Base-by-base conservation (phyloP, 2,329 filamentous ascomycete species). In the Coleophoma cylindrospora region DNA sequence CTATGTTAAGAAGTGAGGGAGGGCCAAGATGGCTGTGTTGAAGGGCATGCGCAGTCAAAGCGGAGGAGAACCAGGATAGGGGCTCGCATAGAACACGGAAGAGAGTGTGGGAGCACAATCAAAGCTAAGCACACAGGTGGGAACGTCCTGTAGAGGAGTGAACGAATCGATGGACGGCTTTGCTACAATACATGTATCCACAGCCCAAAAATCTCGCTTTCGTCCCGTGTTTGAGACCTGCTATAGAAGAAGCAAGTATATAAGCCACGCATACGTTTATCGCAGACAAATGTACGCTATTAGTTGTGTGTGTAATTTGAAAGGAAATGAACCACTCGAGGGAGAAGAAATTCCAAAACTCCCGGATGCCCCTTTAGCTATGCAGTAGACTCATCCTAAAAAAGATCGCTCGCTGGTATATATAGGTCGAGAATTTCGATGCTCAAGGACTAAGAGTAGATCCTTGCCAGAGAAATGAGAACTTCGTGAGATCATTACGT, bases 401-500 rank as follows among this genome's bases (percentile, higher is more conserved):
- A n/a, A 40, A 55, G 48, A 51, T 57, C 56, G 58, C 58, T 57
- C 54, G 60, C 52, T 60, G 57, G 58, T 58, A 61, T 61, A 60
- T 57, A 47, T 52, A 51, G 15, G 27, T 37, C 21, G 21, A 15
- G 17, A 27, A 27, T 15, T 45, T 21, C 22, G 15, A 38, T 47
- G 45, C 34, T 47, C 45, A 38, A 47, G 8, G 21, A 22, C 10
- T 36, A n/a, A n/a, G 45, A 47, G 44, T 34, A 36, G 14, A 15
- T 22, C 36, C 34, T 40, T 51, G 50, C 8, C 45, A 53, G 50
- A 37, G 37, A 49, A 51, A 50, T 49, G 52, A 53, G 32, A 44
- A 44, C 40, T 33, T 49, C 47, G 40, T 43, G 34, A 41, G 40
- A 44, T 44, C 47, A 45, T 44, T 38, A 44, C 27, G 12, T 10